phyloP scores from a whole-genome alignment of 1,284 basidiomycete genomes.

The Ustilago nuda region DNA sequence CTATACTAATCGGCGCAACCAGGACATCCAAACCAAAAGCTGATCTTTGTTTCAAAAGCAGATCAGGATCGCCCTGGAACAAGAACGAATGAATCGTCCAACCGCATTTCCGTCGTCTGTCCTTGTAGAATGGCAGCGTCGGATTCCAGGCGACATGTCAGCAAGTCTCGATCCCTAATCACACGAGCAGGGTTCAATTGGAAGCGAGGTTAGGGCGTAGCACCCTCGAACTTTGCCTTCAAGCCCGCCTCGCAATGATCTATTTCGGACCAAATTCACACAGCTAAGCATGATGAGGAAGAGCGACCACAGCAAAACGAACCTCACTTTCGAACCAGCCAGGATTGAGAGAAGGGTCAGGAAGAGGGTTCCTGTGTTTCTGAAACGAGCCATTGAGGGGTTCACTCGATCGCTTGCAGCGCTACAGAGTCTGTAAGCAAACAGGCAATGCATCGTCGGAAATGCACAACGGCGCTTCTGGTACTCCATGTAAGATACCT shows the following conservation, averaged over 20 bases:
- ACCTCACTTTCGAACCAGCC: background rate
- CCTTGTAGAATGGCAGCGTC: background rate
- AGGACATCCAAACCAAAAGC: background rate
- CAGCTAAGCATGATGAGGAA: conserved; percentile 1
- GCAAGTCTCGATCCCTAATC: conserved; percentile 7
- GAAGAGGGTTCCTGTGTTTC: background rate
- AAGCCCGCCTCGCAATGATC: background rate
- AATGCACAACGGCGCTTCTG: background rate
- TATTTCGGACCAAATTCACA: background rate
- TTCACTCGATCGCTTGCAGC: conserved; percentile 1
- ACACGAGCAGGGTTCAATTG: conserved; percentile 4
- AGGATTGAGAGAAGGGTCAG: background rate
- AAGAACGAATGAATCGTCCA: background rate
- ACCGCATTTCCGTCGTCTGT: background rate
- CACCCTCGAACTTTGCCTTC: conserved; percentile 10
- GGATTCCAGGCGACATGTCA: conserved; percentile 3
- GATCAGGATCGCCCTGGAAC: background rate
- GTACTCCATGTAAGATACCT: background rate
- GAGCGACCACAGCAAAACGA: background rate
- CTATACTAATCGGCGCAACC: background rate
- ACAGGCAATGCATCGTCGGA: background rate
- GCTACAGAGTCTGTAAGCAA: background rate
- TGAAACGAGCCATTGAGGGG: background rate
- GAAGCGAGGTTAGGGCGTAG: background rate
- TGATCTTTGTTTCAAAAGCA: background rate